These are phyloP conservation scores for Apiotrichum porosum DNA, from an alignment of 1,284 basidiomycete genomes.

Conservation along the genomic window DNA sequence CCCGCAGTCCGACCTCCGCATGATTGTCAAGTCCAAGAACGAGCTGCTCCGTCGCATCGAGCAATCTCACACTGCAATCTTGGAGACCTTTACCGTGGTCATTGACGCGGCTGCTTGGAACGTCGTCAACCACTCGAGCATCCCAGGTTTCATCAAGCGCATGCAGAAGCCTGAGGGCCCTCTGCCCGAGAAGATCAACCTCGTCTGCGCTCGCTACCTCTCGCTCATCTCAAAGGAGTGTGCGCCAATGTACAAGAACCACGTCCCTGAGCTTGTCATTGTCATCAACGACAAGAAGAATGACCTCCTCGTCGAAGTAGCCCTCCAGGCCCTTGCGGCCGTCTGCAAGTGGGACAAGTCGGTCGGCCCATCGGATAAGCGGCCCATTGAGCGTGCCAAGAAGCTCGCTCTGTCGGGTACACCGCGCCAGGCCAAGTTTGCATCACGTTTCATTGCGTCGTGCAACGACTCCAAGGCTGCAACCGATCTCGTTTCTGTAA, in stretches of 20 bases:
- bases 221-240: constrained; percentile 69
- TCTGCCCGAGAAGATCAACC: constrained; percentile 9
- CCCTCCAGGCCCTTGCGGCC: constrained; percentile 68
- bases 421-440: constrained; percentile 76
- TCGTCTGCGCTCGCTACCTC: constrained; percentile 43
- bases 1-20: constrained; percentile 73
- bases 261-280: constrained; percentile 69
- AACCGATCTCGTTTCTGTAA: constrained; percentile 61
- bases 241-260: constrained; percentile 66
- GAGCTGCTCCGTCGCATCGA: constrained; percentile 74
- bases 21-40: constrained; percentile 71
- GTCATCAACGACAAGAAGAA: constrained; percentile 64
- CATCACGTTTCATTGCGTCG: constrained; percentile 68
- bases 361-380: constrained; percentile 61
- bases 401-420: constrained; percentile 62
- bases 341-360: constrained; percentile 59
- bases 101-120: constrained; percentile 67
- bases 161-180: constrained; percentile 49
- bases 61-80: constrained; percentile 59
- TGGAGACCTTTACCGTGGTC: constrained; percentile 67
- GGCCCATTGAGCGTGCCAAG: constrained; percentile 60
- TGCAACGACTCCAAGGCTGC: constrained; percentile 58
- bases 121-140: constrained; percentile 76
- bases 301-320: constrained; percentile 59
- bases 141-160: constrained; percentile 67